Evolutionary conservation across 2,329 filamentous ascomycete genomes (phyloP).

Genomic region (Ceratocystis huliohia): DNA sequence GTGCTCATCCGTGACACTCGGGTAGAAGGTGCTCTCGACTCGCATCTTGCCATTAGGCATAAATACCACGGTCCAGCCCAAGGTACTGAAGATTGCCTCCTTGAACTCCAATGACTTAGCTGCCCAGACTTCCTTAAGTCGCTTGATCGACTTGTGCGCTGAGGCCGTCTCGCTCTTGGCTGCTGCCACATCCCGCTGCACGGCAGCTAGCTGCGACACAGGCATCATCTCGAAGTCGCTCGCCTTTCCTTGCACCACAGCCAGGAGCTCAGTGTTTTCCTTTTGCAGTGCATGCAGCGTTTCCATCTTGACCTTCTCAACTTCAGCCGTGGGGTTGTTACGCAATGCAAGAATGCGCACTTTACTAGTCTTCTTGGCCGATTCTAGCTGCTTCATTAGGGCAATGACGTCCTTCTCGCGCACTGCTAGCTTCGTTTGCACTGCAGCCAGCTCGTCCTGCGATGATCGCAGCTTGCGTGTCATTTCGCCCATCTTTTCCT

Average conservation of each 20-base stretch:
- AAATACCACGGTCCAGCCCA: conserved; percentile 92
- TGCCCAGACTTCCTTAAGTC: conserved; percentile 85
- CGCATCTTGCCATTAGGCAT: conserved; percentile 94
- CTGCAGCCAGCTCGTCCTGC: conserved; percentile 59
- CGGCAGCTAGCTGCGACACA: conserved; percentile 58
- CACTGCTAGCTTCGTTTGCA: conserved; percentile 57
- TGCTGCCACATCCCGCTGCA: conserved; percentile 62
- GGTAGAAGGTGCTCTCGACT: conserved; percentile 74
- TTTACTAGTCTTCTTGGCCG: conserved; percentile 52
- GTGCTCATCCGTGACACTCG: conserved; percentile 54
- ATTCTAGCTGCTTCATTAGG: conserved; percentile 56
- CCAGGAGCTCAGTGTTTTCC: conserved; percentile 73
- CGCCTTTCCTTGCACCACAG: conserved; percentile 46
- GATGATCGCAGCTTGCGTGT: conserved; percentile 78
- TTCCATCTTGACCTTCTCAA: conserved; percentile 69
- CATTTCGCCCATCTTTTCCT: conserved; percentile 67
- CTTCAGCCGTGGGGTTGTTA: conserved; percentile 81
- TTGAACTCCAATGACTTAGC: conserved; percentile 90
- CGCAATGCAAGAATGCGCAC: conserved; percentile 76
- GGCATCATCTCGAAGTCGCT: conserved; percentile 55
- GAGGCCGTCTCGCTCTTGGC: conserved; percentile 56
- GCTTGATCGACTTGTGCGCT: conserved; percentile 68
- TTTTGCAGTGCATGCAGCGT: conserved; percentile 65
- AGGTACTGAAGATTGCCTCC: conserved; percentile 78
- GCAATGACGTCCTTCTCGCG: conserved; percentile 66